These are phyloP conservation scores for Fusarium euwallaceae DNA, from an alignment of 2,329 filamentous ascomycete genomes.

Conservation along the genomic window DNA sequence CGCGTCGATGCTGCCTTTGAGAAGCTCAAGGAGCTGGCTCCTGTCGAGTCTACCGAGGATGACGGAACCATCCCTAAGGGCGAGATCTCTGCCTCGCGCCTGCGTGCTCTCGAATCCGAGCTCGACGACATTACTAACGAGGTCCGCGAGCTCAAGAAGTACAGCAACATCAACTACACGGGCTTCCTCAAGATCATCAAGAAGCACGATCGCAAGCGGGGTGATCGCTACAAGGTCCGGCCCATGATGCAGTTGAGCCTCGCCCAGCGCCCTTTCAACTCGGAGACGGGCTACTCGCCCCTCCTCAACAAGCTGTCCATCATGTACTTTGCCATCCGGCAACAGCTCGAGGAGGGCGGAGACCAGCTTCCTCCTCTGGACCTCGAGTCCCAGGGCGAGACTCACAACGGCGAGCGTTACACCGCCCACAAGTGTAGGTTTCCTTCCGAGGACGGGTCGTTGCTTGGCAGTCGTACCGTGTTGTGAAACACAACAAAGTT, in stretches of 20 bases:
- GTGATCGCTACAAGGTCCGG: slow-evolving; percentile 86
- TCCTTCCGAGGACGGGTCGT: neutral
- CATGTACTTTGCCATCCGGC: slow-evolving; percentile 95
- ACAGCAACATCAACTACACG: slow-evolving; percentile 96
- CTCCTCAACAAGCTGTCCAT: slow-evolving; percentile 91
- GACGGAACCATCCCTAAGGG: slow-evolving; percentile 65
- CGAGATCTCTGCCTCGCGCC: slow-evolving; percentile 63
- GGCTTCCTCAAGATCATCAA: slow-evolving; percentile 98
- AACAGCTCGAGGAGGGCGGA: slow-evolving; percentile 75
- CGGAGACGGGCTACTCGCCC: slow-evolving; percentile 88
- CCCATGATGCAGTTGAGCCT: slow-evolving; percentile 93
- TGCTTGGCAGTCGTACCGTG: neutral
- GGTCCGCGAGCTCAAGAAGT: slow-evolving; percentile 93
- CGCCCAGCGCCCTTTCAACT: slow-evolving; percentile 92
- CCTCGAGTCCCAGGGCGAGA: slow-evolving; percentile 66
- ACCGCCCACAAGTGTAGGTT: slow-evolving; percentile 86
- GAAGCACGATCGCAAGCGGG: slow-evolving; percentile 97
- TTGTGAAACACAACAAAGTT: neutral
- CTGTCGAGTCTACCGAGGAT: slow-evolving; percentile 57
- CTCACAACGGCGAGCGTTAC: slow-evolving; percentile 78
- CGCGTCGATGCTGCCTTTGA: slow-evolving; percentile 70
- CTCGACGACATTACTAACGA: slow-evolving; percentile 91
- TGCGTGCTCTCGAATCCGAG: slow-evolving; percentile 81
- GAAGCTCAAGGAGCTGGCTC: slow-evolving; percentile 83
- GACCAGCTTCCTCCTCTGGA: slow-evolving; percentile 59